Evolutionary conservation across 768 basidiomycete genomes (phyloP).

Genomic region (Tricholoma terreum): DNA sequence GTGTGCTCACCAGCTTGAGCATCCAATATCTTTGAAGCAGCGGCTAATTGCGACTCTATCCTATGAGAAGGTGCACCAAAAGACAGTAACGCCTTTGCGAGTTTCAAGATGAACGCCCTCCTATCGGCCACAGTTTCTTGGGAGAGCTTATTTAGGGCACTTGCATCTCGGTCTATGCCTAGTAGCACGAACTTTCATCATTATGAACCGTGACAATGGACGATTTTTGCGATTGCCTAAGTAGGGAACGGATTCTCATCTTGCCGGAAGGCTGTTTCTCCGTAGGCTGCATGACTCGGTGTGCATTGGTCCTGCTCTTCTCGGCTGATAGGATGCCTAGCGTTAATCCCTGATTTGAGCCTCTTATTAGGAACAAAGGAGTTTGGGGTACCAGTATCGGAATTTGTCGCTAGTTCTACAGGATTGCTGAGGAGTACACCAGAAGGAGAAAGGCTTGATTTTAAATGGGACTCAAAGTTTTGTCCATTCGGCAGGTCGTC

Average conservation of each 20-base stretch:
- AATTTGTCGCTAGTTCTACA: neutral
- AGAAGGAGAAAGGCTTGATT: neutral
- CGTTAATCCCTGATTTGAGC: neutral
- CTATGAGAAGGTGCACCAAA: slow-evolving; percentile 95
- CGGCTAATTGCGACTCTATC: slow-evolving; percentile 82
- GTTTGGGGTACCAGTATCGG: neutral
- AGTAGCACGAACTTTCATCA: slow-evolving; percentile 39
- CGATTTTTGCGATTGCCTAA: neutral
- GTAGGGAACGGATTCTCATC: neutral
- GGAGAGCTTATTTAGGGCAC: neutral
- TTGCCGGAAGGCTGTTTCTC: neutral
- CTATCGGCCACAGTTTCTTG: slow-evolving; percentile 36
- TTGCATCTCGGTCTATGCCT: neutral
- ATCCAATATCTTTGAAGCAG: slow-evolving; percentile 75
- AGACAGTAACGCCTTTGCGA: slow-evolving; percentile 85
- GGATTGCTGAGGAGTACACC: neutral
- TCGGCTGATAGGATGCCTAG: neutral
- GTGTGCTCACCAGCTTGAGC: slow-evolving; percentile 55
- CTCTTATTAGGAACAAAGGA: neutral
- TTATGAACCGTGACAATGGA: slow-evolving; percentile 37
- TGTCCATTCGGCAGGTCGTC: neutral
- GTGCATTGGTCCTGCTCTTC: neutral
- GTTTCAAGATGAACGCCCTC: slow-evolving; percentile 74
- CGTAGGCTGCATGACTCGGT: neutral
- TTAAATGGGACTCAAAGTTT: neutral